Base-by-base conservation (phyloP, 2,329 filamentous ascomycete species). In the Blumeriella jaapii region DNA sequence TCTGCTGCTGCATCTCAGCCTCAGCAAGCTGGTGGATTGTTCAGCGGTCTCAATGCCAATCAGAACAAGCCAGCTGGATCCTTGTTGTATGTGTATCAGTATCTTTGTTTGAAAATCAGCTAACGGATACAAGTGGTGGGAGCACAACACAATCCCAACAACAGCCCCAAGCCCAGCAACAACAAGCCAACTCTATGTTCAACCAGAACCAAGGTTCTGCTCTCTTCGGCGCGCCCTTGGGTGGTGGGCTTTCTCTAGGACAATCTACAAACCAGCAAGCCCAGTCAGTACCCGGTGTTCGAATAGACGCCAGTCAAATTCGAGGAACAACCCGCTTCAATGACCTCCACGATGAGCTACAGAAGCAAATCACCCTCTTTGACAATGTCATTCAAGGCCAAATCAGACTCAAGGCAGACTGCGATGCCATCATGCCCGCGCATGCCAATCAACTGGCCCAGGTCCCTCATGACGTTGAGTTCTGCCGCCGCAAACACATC, bases 291-390 rank as follows among this genome's bases (percentile, higher is more conserved):
- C 76, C 79, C 0, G 83, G 81, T 12, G 80, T 85, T 12, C 78
- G 82, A 51, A 82, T 93, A 50, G 82, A 91, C 58, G 61, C 82
- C 34, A 73, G 73, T 49, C 83, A 82, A 54, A 66, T 96, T 41
- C 76, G 85, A 34, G 80, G 82, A 11, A 93, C 87, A 0, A 94
- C 86, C 3, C 83, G 91, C 42, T 95, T 91, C 64, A 84, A 86
- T 55, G 89, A 94, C 58, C 77, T 94, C 17, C 75, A 82, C 41
- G 81, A 89, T 47, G 75, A 83, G 18, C 65, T 94, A 11, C 85
- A 93, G 54, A 73, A 76, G 43, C 64, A 84, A 47, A 82, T 98
- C 42, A 74, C 83, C 43, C 61, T 68, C 7, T 74, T 93, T 44
- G 89, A 98, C 59, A 71, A 73, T 39, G 74, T 79, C 45, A 89